phyloP scores from a whole-genome alignment of 345 rosid genomes.

The Eucalyptus microcorys region DNA sequence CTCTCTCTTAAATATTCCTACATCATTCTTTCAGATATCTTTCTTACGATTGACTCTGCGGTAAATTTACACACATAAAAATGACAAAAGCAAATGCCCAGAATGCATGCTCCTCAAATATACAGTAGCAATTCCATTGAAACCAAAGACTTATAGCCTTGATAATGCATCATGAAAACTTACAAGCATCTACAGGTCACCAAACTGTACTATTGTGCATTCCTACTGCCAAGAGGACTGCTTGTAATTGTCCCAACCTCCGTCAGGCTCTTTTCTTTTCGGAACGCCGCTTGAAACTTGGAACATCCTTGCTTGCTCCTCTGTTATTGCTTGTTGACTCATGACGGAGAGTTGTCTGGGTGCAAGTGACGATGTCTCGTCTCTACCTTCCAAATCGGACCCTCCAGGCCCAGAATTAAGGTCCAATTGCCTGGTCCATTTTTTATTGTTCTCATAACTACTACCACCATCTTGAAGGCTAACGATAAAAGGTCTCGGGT shows the following conservation, averaged over 20 bases:
- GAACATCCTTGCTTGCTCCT: constrained; percentile 69
- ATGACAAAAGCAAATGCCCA: neutral
- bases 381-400: constrained; percentile 54
- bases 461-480: constrained; percentile 44
- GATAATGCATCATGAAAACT: constrained; percentile 1
- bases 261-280: constrained; percentile 89
- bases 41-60: neutral
- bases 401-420: constrained; percentile 80
- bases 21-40: neutral
- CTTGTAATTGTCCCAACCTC: constrained; percentile 83
- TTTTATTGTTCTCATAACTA: constrained; percentile 34
- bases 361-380: constrained; percentile 32
- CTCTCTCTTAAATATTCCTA: neutral
- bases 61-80: neutral
- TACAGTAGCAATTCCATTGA: neutral
- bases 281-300: constrained; percentile 45
- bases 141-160: neutral
- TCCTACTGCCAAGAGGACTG: constrained; percentile 75
- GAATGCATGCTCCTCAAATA: neutral
- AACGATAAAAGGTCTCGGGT: constrained; percentile 48
- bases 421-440: constrained; percentile 73
- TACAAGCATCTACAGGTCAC: constrained; percentile 26
- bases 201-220: neutral
- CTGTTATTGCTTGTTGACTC: constrained; percentile 36
- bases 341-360: constrained; percentile 42